Evolutionary conservation across 2,329 filamentous ascomycete species (phyloP).

Genomic region (Colletotrichum sp.): DNA sequence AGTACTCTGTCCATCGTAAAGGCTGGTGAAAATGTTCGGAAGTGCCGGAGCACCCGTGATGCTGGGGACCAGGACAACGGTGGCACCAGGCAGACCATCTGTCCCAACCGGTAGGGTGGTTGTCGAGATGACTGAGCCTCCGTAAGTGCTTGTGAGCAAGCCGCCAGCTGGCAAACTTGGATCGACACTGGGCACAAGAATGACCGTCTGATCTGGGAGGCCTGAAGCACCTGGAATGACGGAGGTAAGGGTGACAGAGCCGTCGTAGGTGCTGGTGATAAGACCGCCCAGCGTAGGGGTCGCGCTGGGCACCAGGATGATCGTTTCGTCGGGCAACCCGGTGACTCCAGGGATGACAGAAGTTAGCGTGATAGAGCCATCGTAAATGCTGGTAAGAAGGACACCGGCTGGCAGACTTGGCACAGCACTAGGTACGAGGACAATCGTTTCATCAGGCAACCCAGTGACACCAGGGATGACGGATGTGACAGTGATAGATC

Average conservation of each 20-base stretch:
- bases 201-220: background rate
- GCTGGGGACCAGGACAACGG: background rate
- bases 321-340: background rate
- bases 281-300: background rate
- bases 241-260: background rate
- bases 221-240: background rate
- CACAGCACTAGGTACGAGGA: background rate
- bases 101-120: background rate
- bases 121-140: background rate
- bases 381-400: background rate
- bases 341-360: background rate
- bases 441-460: background rate
- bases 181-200: background rate
- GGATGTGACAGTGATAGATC: background rate
- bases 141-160: slow-evolving; percentile 2
- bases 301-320: background rate
- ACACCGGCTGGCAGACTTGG: background rate
- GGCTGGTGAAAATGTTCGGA: background rate
- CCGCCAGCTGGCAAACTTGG: background rate
- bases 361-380: background rate
- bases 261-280: background rate
- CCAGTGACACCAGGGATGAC: background rate
- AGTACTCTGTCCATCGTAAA: background rate
- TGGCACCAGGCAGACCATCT: background rate
- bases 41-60: background rate